Base-by-base conservation (phyloP, 2,329 filamentous ascomycete species). In the Trichoderma oligosporum region DNA sequence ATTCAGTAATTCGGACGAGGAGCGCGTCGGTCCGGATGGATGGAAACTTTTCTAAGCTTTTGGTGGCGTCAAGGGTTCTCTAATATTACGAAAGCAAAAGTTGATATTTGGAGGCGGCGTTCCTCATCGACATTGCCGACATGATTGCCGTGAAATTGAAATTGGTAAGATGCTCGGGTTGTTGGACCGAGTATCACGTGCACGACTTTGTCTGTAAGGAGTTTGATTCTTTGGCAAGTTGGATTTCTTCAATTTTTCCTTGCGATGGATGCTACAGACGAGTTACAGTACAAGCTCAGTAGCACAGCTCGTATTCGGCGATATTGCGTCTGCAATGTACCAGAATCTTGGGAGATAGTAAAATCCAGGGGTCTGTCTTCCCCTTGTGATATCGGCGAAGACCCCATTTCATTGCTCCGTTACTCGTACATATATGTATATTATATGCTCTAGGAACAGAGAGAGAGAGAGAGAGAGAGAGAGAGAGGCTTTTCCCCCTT, bases 1-100 rank as follows among this genome's bases (percentile, higher is more conserved):
- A n/a, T n/a, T n/a, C n/a, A n/a, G n/a, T n/a, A 22, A 45, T 31
- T 54, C 41, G 31, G 31, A 54, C 41, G 31, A 54, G 51, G 45
- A 45, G 41, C 51, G 51, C 41, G 22, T 45, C 41, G 51, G 51
- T 54, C 41, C 41, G 51, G 39, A n/a, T 29, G 51, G 51, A 54
- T 54, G 29, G 38, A 45, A 54, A 54, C 36, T 54, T 54, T 20
- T 11, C n/a, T n/a, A n/a, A n/a, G 9, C 39, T 14, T 25, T 45
- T 38, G 51, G 41, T 54, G 41, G 51, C 51, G 51, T 22, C 51
- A 45, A 54, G 41, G 29, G 22, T 36, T 44, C 11, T 33, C 22
- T 27, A 49, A 44, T 38, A 49, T 49, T 24, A 20, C 16, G 24
- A 11, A 18, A 36, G n/a, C n/a, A 20, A 20, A 5, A 18, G 39